phyloP scores from a whole-genome alignment of 805 yeast species.

The Candida loeiensis region DNA sequence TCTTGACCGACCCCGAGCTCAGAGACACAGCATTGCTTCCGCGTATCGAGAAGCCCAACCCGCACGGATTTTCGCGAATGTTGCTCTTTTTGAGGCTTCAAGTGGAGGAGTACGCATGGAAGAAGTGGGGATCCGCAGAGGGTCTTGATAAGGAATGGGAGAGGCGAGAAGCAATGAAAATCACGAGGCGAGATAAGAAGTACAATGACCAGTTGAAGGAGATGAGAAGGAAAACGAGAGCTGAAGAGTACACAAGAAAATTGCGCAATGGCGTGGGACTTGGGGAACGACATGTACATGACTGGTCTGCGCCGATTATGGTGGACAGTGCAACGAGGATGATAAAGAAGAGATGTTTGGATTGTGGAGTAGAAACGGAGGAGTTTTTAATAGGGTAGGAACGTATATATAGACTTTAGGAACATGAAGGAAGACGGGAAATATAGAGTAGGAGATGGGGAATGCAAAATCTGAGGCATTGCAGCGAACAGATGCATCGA shows the following conservation, averaged over 20 bases:
- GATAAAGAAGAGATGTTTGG: slow-evolving; percentile 61
- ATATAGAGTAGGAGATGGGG: too few relatives aligned
- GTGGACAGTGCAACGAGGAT: slow-evolving; percentile 36
- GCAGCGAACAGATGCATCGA: too few relatives aligned
- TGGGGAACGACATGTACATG: slow-evolving; percentile 66
- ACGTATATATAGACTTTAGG: neutral
- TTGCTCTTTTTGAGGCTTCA: slow-evolving; percentile 86
- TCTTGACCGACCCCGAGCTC: slow-evolving; percentile 90
- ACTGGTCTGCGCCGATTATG: slow-evolving; percentile 61
- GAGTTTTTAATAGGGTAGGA: slow-evolving; percentile 45
- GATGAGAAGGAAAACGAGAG: slow-evolving; percentile 89
- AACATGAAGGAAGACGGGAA: neutral
- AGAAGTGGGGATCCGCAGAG: slow-evolving; percentile 92
- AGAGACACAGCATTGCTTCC: slow-evolving; percentile 65
- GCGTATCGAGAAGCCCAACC: slow-evolving; percentile 86
- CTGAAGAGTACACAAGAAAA: slow-evolving; percentile 79
- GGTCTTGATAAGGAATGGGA: slow-evolving; percentile 92
- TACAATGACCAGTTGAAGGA: slow-evolving; percentile 76
- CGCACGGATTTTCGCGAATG: slow-evolving; percentile 92
- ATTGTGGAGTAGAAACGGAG: slow-evolving; percentile 81
- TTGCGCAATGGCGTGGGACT: slow-evolving; percentile 54
- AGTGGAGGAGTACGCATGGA: slow-evolving; percentile 88
- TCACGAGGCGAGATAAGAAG: slow-evolving; percentile 71
- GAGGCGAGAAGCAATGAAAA: slow-evolving; percentile 67
- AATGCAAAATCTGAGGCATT: too few relatives aligned